Evolutionary conservation across 108 stramenopile species (phyloP).

Genomic region (Skeletonema costatum): DNA sequence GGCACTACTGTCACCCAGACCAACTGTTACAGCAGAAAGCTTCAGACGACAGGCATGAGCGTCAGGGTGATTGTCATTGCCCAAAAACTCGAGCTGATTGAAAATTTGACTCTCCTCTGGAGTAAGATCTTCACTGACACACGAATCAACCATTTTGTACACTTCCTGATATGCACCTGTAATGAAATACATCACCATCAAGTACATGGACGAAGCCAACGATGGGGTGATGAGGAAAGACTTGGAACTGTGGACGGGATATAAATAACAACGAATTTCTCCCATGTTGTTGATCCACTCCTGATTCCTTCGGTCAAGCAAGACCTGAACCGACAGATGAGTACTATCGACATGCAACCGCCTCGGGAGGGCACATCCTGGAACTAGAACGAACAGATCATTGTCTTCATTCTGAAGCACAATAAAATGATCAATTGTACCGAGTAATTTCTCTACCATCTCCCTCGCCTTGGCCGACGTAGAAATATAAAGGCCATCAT

Average conservation of each 20-base stretch:
- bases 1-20: constrained; percentile 82
- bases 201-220: constrained; percentile 94
- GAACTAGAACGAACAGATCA: constrained; percentile 94
- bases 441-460: constrained; percentile 82
- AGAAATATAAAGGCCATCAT: constrained; percentile 95
- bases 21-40: constrained; percentile 88
- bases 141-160: constrained; percentile 95
- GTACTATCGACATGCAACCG: constrained; percentile 83
- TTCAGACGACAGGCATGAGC: constrained; percentile 95
- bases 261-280: constrained; percentile 95
- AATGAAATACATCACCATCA: constrained; percentile 96
- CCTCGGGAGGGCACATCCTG: constrained; percentile 92
- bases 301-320: constrained; percentile 91
- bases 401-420: constrained; percentile 94
- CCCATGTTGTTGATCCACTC: constrained; percentile 98
- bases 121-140: constrained; percentile 94
- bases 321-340: constrained; percentile 86
- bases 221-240: constrained; percentile 94
- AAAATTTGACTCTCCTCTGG: constrained; percentile 95
- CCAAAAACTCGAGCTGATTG: constrained; percentile 90
- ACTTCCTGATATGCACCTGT: constrained; percentile 95
- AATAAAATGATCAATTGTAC: constrained; percentile 88
- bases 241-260: constrained; percentile 94
- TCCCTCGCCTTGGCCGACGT: constrained; percentile 79
- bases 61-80: constrained; percentile 96